Conservation (phyloP, 2,329 filamentous ascomycete genomes). For the Xylariaceae sp. region DNA sequence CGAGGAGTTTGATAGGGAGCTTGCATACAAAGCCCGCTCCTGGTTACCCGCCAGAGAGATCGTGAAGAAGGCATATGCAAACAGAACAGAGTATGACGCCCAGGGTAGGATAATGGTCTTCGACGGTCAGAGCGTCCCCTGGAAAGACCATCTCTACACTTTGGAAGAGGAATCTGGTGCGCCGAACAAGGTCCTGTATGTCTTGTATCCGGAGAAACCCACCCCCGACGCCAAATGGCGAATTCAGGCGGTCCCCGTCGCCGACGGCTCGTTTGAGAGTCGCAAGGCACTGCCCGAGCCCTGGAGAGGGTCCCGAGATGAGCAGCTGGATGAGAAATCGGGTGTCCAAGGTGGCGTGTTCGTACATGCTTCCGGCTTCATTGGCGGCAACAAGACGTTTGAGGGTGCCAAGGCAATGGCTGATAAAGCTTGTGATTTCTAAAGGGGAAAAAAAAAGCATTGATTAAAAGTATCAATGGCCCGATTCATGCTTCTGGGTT, state of each 20-base stretch:
- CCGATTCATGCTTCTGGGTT: too few species aligned
- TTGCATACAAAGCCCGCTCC: conserved; percentile 68
- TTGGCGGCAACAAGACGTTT: conserved; percentile 89
- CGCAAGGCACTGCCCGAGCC: conserved; percentile 84
- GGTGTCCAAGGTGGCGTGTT: conserved; percentile 76
- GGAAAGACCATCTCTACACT: conserved; percentile 93
- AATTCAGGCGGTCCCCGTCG: conserved; percentile 84
- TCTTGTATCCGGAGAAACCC: conserved; percentile 83
- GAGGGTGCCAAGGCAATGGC: conserved; percentile 88
- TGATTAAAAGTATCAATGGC: too few species aligned
- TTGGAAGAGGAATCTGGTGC: conserved; percentile 63
- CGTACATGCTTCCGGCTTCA: conserved; percentile 92
- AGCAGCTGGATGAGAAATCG: conserved; percentile 70
- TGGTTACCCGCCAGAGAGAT: conserved; percentile 87
- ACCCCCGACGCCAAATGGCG: conserved; percentile 80
- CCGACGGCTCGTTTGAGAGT: conserved; percentile 83
- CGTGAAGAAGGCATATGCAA: conserved; percentile 71
- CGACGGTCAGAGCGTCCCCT: conserved; percentile 73
- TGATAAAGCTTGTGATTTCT: conserved; percentile 60
- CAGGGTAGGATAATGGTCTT: conserved; percentile 80
- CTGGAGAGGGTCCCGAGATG: conserved; percentile 89
- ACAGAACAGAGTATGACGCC: conserved; percentile 63
- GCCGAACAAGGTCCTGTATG: conserved; percentile 66
- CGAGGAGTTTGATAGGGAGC: conserved; percentile 77
- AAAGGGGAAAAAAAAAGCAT: not conserved